Percentiles rank a stretch among this genome's conserved stretches.
Conservation (phyloP, 495 filamentous ascomycete species). For the Pseudomonodictys pantanalensis region DNA sequence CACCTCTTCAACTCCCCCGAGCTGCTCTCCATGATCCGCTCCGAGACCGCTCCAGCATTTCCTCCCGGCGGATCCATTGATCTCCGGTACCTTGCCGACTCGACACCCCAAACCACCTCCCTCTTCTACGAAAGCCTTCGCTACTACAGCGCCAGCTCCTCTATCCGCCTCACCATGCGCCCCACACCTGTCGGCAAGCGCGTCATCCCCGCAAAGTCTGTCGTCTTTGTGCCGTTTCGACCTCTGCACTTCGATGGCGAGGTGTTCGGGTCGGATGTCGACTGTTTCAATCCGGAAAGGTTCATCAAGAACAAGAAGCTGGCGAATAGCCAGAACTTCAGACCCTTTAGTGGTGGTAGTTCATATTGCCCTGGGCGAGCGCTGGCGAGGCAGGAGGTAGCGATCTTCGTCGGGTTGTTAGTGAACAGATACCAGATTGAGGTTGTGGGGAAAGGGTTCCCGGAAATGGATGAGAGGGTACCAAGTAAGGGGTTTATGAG, state of each 20-base stretch:
- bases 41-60: conserved; percentile 21
- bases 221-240: conserved; percentile 13
- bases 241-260: conserved; percentile 1
- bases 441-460: conserved; percentile 10
- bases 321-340: not conserved
- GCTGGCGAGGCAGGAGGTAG: not conserved
- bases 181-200: not conserved
- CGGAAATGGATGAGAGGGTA: conserved; percentile 13
- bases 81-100: conserved; percentile 14
- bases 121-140: conserved; percentile 11
- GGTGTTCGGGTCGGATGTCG: conserved; percentile 6
- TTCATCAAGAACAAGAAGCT: conserved; percentile 11
- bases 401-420: not conserved
- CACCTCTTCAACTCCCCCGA: conserved; percentile 22
- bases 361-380: conserved; percentile 2
- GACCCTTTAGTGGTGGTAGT: conserved; percentile 14
- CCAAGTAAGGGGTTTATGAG: conserved; percentile 17
- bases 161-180: not conserved
- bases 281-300: conserved; percentile 3
- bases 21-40: conserved; percentile 1
- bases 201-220: not conserved
- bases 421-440: conserved; percentile 11
- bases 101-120: conserved; percentile 15
- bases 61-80: not conserved
- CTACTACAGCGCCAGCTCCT: not conserved